Conservation (phyloP, 208 protist genomes). For the Acanthamoeba lenticulata region DNA sequence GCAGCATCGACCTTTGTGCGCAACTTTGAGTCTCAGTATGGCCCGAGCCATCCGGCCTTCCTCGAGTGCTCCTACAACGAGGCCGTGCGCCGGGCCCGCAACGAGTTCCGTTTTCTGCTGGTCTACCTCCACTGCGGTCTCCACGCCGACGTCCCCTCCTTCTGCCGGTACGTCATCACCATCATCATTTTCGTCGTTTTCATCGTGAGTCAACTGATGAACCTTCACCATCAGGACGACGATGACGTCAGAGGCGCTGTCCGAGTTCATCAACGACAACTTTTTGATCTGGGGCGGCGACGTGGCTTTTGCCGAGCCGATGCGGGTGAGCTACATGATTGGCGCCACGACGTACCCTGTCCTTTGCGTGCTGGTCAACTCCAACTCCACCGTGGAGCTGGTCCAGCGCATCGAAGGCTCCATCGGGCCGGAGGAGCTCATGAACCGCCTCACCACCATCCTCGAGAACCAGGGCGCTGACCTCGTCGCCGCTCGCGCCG, state of each 20-base stretch:
- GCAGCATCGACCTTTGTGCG: background rate
- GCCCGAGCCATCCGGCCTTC: background rate
- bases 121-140: constrained; percentile 41
- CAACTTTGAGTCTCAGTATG: background rate
- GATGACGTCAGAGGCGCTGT: background rate
- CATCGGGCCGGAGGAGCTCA: no score
- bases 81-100: background rate
- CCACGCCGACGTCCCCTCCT: background rate
- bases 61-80: constrained; percentile 50
- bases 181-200: background rate
- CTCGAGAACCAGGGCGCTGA: no score
- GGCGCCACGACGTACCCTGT: constrained; percentile 34
- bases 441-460: no score
- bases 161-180: constrained; percentile 43
- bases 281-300: constrained; percentile 47
- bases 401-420: background rate
- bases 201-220: background rate
- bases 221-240: background rate
- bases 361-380: background rate
- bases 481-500: no score
- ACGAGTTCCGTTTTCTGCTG: constrained; percentile 56
- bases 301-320: background rate
- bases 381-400: background rate
- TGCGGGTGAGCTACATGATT: constrained; percentile 8
- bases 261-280: constrained; percentile 28